These are phyloP conservation scores for Calendula officinalis DNA, from an alignment of 129 eudicot genomes.

Conservation along the genomic window DNA sequence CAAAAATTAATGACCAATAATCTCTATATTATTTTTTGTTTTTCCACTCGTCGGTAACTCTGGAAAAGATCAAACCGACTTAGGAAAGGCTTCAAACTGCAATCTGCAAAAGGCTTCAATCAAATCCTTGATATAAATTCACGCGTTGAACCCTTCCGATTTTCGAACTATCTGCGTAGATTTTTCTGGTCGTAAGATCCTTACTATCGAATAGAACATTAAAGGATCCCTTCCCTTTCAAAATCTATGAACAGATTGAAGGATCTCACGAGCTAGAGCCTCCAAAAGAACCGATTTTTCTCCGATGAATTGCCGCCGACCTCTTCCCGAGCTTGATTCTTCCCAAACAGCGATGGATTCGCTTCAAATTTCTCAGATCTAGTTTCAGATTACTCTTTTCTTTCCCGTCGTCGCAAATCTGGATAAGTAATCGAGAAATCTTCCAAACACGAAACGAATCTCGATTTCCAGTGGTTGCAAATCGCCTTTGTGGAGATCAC, in stretches of 20 bases:
- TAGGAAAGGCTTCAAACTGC: constrained; percentile 29
- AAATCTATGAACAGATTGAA: constrained; percentile 3
- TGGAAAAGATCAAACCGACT: constrained; percentile 50
- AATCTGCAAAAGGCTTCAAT: constrained; percentile 31
- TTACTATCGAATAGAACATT: constrained; percentile 11
- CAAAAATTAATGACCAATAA: constrained; percentile 33
- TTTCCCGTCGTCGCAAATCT: constrained; percentile 19
- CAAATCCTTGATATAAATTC: constrained; percentile 30
- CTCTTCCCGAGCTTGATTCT: constrained; percentile 36
- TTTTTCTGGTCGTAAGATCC: constrained; percentile 11
- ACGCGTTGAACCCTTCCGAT: constrained; percentile 8
- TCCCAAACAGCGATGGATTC: constrained; percentile 12
- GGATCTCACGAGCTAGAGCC: constrained; percentile 15
- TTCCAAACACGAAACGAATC: constrained; percentile 14
- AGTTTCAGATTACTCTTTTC: not conserved
- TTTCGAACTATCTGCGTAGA: constrained; percentile 20
- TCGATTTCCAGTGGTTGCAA: constrained; percentile 1
- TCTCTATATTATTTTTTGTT: constrained; percentile 26
- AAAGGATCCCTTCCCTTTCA: not conserved
- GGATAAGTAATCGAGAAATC: constrained; percentile 9
- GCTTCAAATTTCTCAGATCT: constrained; percentile 28
- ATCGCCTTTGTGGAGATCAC: constrained; percentile 12
- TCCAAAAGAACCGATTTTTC: constrained; percentile 1
- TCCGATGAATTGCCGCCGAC: constrained; percentile 24
- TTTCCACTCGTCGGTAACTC: constrained; percentile 33